Percentiles rank a stretch among this genome's conserved stretches.
These are phyloP conservation scores for Botrytis medusae DNA, from an alignment of 2,329 filamentous ascomycete species.

Conservation along the genomic window DNA sequence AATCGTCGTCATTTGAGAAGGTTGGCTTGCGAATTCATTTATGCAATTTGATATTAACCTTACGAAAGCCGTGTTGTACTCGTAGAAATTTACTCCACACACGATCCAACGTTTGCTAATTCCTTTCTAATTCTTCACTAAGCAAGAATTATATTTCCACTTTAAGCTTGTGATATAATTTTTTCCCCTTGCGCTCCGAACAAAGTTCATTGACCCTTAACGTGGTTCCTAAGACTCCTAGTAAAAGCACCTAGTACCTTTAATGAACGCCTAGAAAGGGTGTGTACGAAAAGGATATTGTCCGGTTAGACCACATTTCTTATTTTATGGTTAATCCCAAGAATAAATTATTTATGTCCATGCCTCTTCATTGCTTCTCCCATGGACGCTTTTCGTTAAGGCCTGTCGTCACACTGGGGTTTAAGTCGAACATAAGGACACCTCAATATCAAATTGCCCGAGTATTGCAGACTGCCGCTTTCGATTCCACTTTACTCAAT, in stretches of 20 bases:
- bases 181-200: background rate
- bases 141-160: constrained; percentile 4
- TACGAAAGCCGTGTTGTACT: background rate
- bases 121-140: background rate
- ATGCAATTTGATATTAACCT: background rate
- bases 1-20: constrained; percentile 14
- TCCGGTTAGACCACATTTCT: constrained; percentile 3
- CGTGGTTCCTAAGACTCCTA: constrained; percentile 7
- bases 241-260: constrained; percentile 22
- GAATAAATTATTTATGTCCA: constrained; percentile 31
- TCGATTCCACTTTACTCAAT: constrained; percentile 28
- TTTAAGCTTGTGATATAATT: constrained; percentile 2
- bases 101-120: background rate
- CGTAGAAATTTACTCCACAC: background rate
- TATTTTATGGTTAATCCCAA: background rate
- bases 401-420: constrained; percentile 33
- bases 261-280: constrained; percentile 25
- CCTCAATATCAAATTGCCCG: constrained; percentile 37
- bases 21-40: constrained; percentile 8
- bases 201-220: background rate
- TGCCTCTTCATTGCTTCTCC: constrained; percentile 33
- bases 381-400: constrained; percentile 35
- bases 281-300: background rate
- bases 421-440: constrained; percentile 38
- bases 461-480: constrained; percentile 37